These are phyloP conservation scores for Thalassiosira exigua DNA, from an alignment of 352 stramenopile species.

Conservation along the genomic window DNA sequence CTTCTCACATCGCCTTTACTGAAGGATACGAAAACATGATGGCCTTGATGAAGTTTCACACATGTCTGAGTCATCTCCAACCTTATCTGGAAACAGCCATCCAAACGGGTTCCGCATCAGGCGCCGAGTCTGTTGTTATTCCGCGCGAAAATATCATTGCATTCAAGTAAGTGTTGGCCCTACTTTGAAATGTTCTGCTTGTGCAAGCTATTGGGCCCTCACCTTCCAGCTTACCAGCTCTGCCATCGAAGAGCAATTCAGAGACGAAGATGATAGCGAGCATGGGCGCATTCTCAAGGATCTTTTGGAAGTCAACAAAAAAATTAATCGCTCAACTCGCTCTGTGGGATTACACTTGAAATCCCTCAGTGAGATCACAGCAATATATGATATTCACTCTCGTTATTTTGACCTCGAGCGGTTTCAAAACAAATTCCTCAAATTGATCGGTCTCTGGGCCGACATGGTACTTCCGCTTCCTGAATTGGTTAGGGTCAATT, in stretches of 20 bases:
- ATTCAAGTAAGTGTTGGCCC: too few relatives aligned
- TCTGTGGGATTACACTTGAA: constrained; percentile 31
- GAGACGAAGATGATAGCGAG: constrained; percentile 32
- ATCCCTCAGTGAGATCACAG: constrained; percentile 36
- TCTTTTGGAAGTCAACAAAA: constrained; percentile 34
- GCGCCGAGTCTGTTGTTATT: constrained; percentile 32
- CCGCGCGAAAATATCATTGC: constrained; percentile 48
- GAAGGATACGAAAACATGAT: constrained; percentile 33
- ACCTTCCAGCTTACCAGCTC: too few relatives aligned
- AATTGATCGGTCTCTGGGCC: constrained; percentile 50
- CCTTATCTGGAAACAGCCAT: constrained; percentile 46
- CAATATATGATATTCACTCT: constrained; percentile 18
- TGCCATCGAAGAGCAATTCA: constrained; percentile 41
- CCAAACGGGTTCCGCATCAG: too few relatives aligned
- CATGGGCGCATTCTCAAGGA: constrained; percentile 35
- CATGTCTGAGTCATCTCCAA: constrained; percentile 56
- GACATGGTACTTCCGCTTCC: constrained; percentile 48
- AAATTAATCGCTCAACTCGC: constrained; percentile 11
- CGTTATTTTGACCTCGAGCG: constrained; percentile 44
- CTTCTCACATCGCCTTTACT: constrained; percentile 35
- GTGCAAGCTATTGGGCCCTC: too few relatives aligned
- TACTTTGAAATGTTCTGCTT: too few relatives aligned
- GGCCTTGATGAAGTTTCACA: constrained; percentile 54
- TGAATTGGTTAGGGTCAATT: constrained; percentile 38
- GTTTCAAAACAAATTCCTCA: constrained; percentile 50